These are phyloP conservation scores for Chlamydomonas sphaeroides DNA, from an alignment of 139 green algal species.

Conservation along the genomic window DNA sequence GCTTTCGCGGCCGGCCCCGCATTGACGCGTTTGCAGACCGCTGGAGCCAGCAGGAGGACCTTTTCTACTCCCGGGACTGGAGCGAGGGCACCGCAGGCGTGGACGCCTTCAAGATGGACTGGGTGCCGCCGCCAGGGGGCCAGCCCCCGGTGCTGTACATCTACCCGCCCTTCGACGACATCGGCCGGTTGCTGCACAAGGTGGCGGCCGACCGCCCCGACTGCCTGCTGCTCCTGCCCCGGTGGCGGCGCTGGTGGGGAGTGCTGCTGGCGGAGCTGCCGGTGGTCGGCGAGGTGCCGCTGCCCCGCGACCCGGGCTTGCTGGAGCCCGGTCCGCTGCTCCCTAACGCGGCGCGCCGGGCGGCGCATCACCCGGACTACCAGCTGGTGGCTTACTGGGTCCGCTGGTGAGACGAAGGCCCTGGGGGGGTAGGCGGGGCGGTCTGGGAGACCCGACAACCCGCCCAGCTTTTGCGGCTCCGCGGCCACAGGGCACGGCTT, in stretches of 20 bases:
- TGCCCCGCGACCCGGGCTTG: too few relatives aligned
- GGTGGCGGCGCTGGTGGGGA: background rate
- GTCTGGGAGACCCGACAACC: too few relatives aligned
- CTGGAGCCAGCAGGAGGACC: background rate
- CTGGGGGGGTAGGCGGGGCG: too few relatives aligned
- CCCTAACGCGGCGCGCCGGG: too few relatives aligned
- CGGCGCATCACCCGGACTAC: too few relatives aligned
- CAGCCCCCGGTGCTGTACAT: background rate
- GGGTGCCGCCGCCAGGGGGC: background rate
- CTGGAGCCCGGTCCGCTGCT: too few relatives aligned
- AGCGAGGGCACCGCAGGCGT: background rate
- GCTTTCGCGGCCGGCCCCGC: background rate
- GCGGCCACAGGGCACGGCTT: too few relatives aligned
- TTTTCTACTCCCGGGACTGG: background rate
- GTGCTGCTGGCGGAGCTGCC: too few relatives aligned
- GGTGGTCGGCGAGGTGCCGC: too few relatives aligned
- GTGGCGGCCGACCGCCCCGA: background rate
- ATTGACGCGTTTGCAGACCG: slow-evolving; percentile 1
- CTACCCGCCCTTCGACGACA: background rate
- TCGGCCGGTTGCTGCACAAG: background rate
- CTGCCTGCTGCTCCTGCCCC: background rate
- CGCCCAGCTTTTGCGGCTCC: too few relatives aligned
- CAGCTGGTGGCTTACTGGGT: too few relatives aligned
- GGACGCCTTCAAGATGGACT: background rate
- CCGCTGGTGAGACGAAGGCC: too few relatives aligned